phyloP scores from a whole-genome alignment of 345 rosid genomes.

The Streptanthus diversifolius region DNA sequence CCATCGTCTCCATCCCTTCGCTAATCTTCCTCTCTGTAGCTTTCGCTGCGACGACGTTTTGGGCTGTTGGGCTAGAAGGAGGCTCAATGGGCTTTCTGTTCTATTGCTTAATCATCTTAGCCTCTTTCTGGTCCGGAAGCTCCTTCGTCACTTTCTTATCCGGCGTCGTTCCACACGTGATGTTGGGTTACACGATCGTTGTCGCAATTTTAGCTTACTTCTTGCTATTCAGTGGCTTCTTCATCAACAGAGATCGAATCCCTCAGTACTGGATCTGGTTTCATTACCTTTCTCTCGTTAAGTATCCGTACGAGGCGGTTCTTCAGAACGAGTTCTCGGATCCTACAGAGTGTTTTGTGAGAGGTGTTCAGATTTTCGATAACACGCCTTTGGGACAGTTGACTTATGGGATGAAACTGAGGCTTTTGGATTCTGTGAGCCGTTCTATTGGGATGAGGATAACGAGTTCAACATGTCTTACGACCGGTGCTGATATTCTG shows the following conservation, averaged over 20 bases:
- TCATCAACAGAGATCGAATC: constrained; percentile 65
- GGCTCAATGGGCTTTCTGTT: constrained; percentile 62
- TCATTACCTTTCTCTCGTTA: constrained; percentile 78
- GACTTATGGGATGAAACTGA: constrained; percentile 43
- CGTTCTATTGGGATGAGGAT: constrained; percentile 48
- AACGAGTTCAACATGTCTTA: constrained; percentile 62
- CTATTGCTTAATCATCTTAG: constrained; percentile 52
- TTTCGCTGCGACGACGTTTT: constrained; percentile 65
- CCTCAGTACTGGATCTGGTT: constrained; percentile 80
- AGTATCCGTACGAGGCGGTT: constrained; percentile 69
- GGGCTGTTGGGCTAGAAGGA: constrained; percentile 72
- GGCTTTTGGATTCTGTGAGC: constrained; percentile 54
- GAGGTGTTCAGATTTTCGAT: constrained; percentile 75
- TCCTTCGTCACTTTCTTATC: constrained; percentile 84
- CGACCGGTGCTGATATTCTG: constrained; percentile 57
- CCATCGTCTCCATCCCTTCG: constrained; percentile 60
- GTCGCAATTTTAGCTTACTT: constrained; percentile 74
- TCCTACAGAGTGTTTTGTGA: constrained; percentile 58
- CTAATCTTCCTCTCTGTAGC: constrained; percentile 57
- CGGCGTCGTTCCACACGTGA: constrained; percentile 68
- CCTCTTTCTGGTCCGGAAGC: constrained; percentile 85
- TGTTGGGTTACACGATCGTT: constrained; percentile 73
- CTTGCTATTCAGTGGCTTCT: constrained; percentile 87
- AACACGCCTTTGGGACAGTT: constrained; percentile 52
- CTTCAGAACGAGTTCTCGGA: constrained; percentile 60